A percentile compares a stretch with the other conserved stretches of the same genome.
Evolutionary conservation across 805 yeast species (phyloP).

Genomic region (Ogataea ganodermae): DNA sequence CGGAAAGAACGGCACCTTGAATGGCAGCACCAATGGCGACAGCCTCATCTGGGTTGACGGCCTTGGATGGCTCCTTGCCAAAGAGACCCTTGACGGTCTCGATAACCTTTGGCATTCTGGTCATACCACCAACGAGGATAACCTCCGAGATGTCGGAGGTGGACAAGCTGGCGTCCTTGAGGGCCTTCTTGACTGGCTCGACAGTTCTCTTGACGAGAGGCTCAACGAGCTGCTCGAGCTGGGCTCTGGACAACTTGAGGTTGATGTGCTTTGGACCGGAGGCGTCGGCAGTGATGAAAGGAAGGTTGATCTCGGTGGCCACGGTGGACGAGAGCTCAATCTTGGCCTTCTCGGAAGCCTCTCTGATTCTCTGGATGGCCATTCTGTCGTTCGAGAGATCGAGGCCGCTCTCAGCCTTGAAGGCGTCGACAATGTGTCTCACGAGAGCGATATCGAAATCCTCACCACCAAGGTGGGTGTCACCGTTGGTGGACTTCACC

Average conservation of each 20-base stretch:
- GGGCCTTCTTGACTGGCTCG: constrained; percentile 72
- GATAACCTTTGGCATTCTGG: constrained; percentile 82
- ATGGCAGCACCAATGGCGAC: constrained; percentile 90
- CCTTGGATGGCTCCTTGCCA: constrained; percentile 64
- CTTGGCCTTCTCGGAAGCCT: constrained; percentile 76
- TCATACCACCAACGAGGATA: constrained; percentile 85
- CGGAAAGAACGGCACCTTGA: constrained; percentile 84
- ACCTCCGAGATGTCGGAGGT: constrained; percentile 72
- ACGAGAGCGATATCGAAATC: constrained; percentile 87
- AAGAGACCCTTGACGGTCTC: constrained; percentile 60
- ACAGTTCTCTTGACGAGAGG: constrained; percentile 68
- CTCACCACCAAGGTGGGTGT: constrained; percentile 92
- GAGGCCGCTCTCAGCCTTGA: constrained; percentile 55
- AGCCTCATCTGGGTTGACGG: constrained; percentile 90
- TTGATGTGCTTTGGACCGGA: constrained; percentile 59
- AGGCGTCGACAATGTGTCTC: constrained; percentile 64
- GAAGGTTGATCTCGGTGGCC: constrained; percentile 63
- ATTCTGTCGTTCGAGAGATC: constrained; percentile 54
- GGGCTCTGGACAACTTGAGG: constrained; percentile 59
- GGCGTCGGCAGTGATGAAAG: constrained; percentile 59
- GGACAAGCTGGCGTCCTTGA: constrained; percentile 70
- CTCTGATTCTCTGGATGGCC: constrained; percentile 75
- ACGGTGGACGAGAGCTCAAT: constrained; percentile 71
- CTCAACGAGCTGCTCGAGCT: constrained; percentile 66
- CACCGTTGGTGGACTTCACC: constrained; percentile 97